Conservation (phyloP, 2,329 filamentous ascomycete genomes). For the Neonectria ditissima region DNA sequence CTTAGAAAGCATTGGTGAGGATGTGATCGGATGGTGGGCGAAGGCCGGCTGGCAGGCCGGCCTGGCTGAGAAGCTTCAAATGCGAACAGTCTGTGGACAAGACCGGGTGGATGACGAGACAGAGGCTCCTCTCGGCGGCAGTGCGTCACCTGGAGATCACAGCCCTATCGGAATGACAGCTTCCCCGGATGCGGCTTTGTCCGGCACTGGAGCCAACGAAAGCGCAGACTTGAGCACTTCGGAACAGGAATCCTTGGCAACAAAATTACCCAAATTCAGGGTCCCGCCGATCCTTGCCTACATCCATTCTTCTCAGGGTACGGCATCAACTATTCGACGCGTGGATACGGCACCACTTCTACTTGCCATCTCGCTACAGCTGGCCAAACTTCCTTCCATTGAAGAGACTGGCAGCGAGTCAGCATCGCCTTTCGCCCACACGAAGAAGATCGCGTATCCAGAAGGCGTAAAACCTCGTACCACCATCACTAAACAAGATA, state of each 20-base stretch:
- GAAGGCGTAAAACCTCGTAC: slow-evolving; percentile 83
- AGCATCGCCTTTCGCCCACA: slow-evolving; percentile 80
- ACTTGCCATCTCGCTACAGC: slow-evolving; percentile 82
- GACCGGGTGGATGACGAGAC: slow-evolving; percentile 54
- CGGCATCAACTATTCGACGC: slow-evolving; percentile 79
- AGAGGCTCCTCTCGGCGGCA: slow-evolving; percentile 46
- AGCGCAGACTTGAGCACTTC: slow-evolving; percentile 16
- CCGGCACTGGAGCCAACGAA: neutral
- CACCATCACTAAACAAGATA: slow-evolving; percentile 85
- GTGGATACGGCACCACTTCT: slow-evolving; percentile 90
- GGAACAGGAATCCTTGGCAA: slow-evolving; percentile 20
- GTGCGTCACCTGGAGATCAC: slow-evolving; percentile 42
- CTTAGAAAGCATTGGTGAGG: slow-evolving; percentile 90
- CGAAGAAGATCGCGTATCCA: slow-evolving; percentile 84
- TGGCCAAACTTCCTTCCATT: slow-evolving; percentile 84
- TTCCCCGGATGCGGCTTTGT: slow-evolving; percentile 12
- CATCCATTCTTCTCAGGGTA: slow-evolving; percentile 71
- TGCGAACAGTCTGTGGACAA: slow-evolving; percentile 70
- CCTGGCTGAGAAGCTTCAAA: slow-evolving; percentile 79
- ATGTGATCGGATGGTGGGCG: slow-evolving; percentile 94
- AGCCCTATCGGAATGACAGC: slow-evolving; percentile 35
- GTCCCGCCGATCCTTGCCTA: slow-evolving; percentile 85
- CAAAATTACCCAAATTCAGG: slow-evolving; percentile 39
- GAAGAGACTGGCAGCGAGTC: slow-evolving; percentile 70
- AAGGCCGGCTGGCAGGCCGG: slow-evolving; percentile 93